These are phyloP conservation scores for Eucalyptus sp. DNA, from an alignment of 345 rosid genomes.

Conservation along the genomic window DNA sequence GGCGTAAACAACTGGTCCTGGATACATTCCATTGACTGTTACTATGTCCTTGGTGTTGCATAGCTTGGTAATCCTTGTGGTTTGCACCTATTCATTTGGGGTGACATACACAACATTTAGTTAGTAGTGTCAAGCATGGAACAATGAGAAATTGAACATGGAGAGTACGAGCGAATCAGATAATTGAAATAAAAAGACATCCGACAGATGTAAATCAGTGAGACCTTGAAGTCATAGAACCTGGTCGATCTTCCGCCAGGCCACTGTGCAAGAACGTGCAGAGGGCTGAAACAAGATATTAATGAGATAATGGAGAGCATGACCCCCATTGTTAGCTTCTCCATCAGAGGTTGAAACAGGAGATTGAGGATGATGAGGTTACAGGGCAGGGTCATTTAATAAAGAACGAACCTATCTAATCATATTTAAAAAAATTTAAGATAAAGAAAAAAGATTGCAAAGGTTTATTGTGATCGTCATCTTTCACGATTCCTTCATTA, in stretches of 20 bases:
- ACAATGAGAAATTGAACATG: background rate
- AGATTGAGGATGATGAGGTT: background rate
- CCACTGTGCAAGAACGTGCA: slow-evolving; percentile 19
- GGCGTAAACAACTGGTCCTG: slow-evolving; percentile 68
- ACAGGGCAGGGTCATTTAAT: background rate
- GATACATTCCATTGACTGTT: slow-evolving; percentile 53
- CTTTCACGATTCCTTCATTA: slow-evolving; percentile 1
- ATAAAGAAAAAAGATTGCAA: background rate
- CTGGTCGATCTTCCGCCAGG: slow-evolving; percentile 37
- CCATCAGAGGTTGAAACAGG: slow-evolving; percentile 8
- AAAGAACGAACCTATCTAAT: background rate
- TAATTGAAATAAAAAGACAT: background rate
- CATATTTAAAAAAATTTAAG: background rate
- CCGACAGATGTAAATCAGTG: background rate
- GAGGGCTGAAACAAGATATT: slow-evolving; percentile 11
- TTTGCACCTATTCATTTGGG: slow-evolving; percentile 33
- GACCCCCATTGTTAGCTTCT: slow-evolving; percentile 7
- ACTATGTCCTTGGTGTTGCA: slow-evolving; percentile 59
- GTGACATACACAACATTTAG: background rate
- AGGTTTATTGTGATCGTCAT: background rate
- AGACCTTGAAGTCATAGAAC: slow-evolving; percentile 71
- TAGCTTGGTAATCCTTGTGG: slow-evolving; percentile 39
- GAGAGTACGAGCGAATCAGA: background rate
- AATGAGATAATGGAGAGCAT: slow-evolving; percentile 12
- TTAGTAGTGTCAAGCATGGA: background rate